Base-by-base conservation (phyloP, 1,284 basidiomycete species). In the Leccinum griseonigrum region DNA sequence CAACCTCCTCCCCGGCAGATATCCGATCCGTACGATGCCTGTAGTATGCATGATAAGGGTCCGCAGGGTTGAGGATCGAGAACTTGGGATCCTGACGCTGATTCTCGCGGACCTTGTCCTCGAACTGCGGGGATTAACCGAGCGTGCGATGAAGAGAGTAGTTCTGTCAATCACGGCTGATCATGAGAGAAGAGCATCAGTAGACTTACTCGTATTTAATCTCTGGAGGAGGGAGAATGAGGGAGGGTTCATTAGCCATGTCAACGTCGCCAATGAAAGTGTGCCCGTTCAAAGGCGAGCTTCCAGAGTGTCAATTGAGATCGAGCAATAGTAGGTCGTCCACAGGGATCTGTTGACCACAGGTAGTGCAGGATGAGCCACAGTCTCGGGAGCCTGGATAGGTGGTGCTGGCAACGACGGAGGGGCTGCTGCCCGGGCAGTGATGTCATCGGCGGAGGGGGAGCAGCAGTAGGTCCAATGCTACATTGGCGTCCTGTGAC, bases 1-100 rank as follows among this genome's bases (percentile, higher is more conserved):
- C 91, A 26, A 88, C 83, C 14, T 86, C 75, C 73, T 94, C 94
- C 34, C 92, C 91, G 56, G 87, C 82, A 63, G 85, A 77, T 65
- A 93, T 84, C 70, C 85, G 86, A 58, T 92, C 89, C 78, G 95
- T 86, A 73, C 91, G 88, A 80, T 95, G 88, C 72, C 91, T 87
- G 76, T 98, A 98, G 80, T 98, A 98, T 65, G 92, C 91, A 87
- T 98, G 92, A 80, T 97, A 98, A 68, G 96, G 94, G 82, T 98
- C 96, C 61, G 88, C 87, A 63, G 91, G 86, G 79, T 95, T 95
- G 75, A 98, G 84, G 81, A 98, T 98, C 60, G 95, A 92, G 82
- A 98, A 98, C 78, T 97, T 95, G 66, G 95, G 93, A 81, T 98
- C 95, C 66, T 88, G 85, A 79, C 94, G 93, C 76, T 96, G 95